Percentiles rank a stretch among this genome's conserved stretches.
Conservation (phyloP, 352 stramenopile genomes). For the Pythium plurisporium region DNA sequence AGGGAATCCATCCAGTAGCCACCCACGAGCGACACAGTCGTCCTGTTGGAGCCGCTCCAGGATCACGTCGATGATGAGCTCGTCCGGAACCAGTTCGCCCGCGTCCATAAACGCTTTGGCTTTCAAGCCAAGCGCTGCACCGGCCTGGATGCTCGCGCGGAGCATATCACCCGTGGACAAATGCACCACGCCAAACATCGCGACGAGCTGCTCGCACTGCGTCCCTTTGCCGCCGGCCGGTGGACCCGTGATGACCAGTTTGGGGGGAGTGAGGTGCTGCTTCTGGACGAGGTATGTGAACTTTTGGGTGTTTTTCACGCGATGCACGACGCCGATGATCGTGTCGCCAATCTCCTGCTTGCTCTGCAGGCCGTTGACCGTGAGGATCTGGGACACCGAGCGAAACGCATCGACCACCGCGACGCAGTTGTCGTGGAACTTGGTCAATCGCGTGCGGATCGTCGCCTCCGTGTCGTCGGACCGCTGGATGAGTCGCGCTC, state of each 20-base stretch:
- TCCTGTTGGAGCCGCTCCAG: slow-evolving; percentile 66
- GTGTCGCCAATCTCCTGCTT: slow-evolving; percentile 22
- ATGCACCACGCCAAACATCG: slow-evolving; percentile 89
- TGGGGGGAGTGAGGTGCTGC: slow-evolving; percentile 17
- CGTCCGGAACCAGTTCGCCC: slow-evolving; percentile 89
- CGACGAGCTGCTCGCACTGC: slow-evolving; percentile 85
- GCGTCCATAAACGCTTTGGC: slow-evolving; percentile 84
- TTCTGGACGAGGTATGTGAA: slow-evolving; percentile 20
- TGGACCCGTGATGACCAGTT: slow-evolving; percentile 76
- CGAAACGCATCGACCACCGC: slow-evolving; percentile 35
- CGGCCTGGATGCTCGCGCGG: slow-evolving; percentile 75
- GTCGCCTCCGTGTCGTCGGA: slow-evolving; percentile 92
- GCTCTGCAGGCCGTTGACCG: slow-evolving; percentile 14
- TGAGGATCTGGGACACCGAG: slow-evolving; percentile 24
- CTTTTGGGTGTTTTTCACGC: slow-evolving; percentile 23
- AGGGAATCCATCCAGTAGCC: slow-evolving; percentile 94
- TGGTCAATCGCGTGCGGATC: slow-evolving; percentile 83
- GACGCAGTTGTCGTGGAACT: slow-evolving; percentile 79
- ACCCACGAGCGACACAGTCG: slow-evolving; percentile 88
- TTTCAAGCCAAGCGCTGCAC: slow-evolving; percentile 47
- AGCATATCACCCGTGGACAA: slow-evolving; percentile 93
- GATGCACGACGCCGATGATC: slow-evolving; percentile 13
- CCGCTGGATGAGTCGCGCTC: slow-evolving; percentile 79
- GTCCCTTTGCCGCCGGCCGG: slow-evolving; percentile 89
- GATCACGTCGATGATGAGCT: slow-evolving; percentile 89